Percentiles rank a stretch among this genome's conserved stretches.
Conservation (phyloP, 2,329 filamentous ascomycete genomes). For the Trichoderma gracile region DNA sequence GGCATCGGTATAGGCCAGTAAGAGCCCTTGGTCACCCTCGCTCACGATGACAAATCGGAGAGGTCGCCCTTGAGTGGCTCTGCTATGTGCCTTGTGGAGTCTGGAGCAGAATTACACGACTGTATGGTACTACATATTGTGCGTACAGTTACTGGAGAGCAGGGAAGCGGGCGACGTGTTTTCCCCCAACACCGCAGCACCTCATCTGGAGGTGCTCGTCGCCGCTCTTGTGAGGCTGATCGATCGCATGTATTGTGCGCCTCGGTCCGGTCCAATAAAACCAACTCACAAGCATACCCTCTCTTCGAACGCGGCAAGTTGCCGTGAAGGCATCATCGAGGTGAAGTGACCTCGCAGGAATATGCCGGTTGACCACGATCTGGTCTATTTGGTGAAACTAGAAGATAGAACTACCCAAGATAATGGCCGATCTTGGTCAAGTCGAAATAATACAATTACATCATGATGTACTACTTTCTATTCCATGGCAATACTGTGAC, state of each 20-base stretch:
- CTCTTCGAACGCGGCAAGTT: constrained; percentile 4
- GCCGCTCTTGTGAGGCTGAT: not conserved
- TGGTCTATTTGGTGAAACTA: not conserved
- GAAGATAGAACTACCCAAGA: not conserved
- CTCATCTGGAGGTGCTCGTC: constrained; percentile 2
- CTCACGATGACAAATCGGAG: not conserved
- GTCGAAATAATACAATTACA: constrained; percentile 2
- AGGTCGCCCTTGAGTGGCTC: not conserved
- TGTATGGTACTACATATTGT: not conserved
- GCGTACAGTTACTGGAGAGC: not conserved
- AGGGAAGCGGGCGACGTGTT: constrained; percentile 4
- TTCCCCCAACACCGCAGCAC: constrained; percentile 6
- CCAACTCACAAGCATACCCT: not conserved
- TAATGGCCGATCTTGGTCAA: not conserved
- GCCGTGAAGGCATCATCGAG: constrained; percentile 3
- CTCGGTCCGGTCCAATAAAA: not conserved
- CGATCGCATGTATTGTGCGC: not conserved
- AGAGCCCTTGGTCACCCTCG: not conserved
- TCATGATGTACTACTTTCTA: not conserved
- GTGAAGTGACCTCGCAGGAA: constrained; percentile 6
- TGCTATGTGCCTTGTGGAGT: not conserved
- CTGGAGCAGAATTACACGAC: no score
- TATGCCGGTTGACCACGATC: constrained; percentile 4
- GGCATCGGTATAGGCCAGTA: not conserved
- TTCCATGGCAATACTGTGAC: constrained; percentile 1